Evolutionary conservation across 441 rosid species (phyloP).

Genomic region (Daphne laureola): DNA sequence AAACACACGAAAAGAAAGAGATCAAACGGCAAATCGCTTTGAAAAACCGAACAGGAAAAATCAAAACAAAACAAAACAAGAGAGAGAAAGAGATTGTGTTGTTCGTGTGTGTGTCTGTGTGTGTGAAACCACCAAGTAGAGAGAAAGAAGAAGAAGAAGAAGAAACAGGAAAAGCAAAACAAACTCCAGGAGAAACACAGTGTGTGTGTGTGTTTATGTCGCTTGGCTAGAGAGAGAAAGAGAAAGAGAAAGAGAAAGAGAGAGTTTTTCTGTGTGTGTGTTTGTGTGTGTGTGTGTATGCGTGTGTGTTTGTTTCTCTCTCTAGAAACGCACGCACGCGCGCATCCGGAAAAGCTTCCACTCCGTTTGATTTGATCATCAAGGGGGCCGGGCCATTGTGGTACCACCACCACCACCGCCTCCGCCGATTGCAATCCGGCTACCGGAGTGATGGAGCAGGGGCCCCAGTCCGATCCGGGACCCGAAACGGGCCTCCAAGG

Average conservation of each 20-base stretch:
- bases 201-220: background rate
- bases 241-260: too few species aligned
- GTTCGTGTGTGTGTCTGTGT: background rate
- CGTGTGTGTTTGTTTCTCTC: slow-evolving; percentile 2
- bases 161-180: background rate
- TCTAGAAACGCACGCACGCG: slow-evolving; percentile 3
- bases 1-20: slow-evolving; percentile 29
- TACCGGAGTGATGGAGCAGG: slow-evolving; percentile 55
- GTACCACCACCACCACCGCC: too few species aligned
- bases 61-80: too few species aligned
- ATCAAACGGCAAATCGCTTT: slow-evolving; percentile 29
- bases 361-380: slow-evolving; percentile 47
- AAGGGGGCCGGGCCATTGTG: slow-evolving; percentile 20
- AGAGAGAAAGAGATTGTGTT: slow-evolving; percentile 8
- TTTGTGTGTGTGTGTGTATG: background rate
- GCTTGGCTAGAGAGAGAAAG: background rate
- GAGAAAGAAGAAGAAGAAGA: background rate
- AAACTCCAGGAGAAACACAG: background rate
- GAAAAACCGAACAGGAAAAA: slow-evolving; percentile 16
- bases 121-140: slow-evolving; percentile 2
- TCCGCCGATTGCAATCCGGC: slow-evolving; percentile 24
- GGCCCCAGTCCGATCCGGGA: slow-evolving; percentile 69
- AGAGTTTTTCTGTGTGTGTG: background rate
- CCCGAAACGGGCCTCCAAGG: slow-evolving; percentile 68
- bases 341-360: slow-evolving; percentile 4